phyloP scores from a whole-genome alignment of 768 basidiomycete species.

The Myochromella boudieri region DNA sequence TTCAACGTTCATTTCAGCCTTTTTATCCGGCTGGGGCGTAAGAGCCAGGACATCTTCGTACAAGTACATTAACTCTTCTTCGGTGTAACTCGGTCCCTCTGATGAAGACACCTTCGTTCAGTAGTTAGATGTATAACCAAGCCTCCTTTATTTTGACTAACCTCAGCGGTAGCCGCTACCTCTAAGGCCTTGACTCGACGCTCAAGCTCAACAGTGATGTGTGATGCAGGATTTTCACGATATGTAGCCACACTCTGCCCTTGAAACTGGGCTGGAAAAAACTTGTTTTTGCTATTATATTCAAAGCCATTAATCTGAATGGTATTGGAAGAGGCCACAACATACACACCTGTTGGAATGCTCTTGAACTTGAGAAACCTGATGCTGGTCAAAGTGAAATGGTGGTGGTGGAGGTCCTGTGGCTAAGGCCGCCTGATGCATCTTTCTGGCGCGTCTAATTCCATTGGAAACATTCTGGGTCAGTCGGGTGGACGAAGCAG shows the following conservation, averaged over 20 bases:
- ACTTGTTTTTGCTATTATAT: neutral
- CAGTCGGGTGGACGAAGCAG: conserved; percentile 12
- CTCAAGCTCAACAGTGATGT: conserved; percentile 33
- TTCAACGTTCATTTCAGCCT: conserved; percentile 8
- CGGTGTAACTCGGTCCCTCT: conserved; percentile 36
- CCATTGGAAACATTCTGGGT: conserved; percentile 1
- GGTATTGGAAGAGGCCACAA: neutral
- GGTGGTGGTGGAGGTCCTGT: conserved; percentile 7
- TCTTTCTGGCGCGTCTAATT: conserved; percentile 12
- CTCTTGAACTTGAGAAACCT: neutral
- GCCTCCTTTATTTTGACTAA: too few species aligned
- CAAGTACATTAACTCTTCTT: conserved; percentile 39
- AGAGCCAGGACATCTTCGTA: conserved; percentile 46
- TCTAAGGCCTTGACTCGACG: conserved; percentile 36
- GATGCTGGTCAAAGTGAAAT: conserved; percentile 2
- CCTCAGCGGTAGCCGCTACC: conserved; percentile 33
- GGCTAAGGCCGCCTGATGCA: conserved; percentile 22
- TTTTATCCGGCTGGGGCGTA: conserved; percentile 13
- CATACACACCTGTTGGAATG: neutral
- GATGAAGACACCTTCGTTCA: conserved; percentile 17
- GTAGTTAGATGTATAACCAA: conserved; percentile 1
- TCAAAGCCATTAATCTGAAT: neutral
- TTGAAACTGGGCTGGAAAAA: neutral
- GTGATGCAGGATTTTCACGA: neutral
- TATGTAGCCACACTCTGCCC: neutral